phyloP scores from a whole-genome alignment of 1,139 yeast species.

The Pichia sp. region DNA sequence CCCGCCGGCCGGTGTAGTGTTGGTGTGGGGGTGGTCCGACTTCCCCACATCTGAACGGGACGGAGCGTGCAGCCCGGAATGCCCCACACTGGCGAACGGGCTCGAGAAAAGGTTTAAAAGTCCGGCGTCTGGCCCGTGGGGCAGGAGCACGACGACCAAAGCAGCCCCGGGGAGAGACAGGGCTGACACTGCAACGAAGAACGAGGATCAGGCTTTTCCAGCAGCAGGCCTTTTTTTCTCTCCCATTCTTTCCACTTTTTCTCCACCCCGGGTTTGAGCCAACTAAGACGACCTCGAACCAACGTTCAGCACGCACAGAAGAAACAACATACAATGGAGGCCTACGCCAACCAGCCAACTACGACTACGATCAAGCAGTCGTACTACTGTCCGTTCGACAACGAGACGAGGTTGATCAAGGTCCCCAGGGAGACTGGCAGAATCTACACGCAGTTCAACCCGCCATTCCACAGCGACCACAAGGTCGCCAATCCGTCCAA shows the following conservation, averaged over 20 bases:
- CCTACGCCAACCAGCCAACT: background rate
- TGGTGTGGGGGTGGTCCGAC: background rate
- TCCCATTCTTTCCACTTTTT: too few relatives aligned
- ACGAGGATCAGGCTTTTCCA: too few relatives aligned
- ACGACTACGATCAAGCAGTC: slow-evolving; percentile 3
- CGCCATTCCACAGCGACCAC: background rate
- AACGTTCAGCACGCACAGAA: background rate
- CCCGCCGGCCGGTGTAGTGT: background rate
- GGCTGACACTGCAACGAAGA: background rate
- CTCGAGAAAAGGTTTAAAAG: background rate
- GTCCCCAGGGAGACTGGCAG: slow-evolving; percentile 11
- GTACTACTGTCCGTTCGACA: slow-evolving; percentile 20
- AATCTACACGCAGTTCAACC: slow-evolving; percentile 1
- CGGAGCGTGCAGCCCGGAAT: background rate
- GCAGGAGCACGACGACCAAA: too few relatives aligned
- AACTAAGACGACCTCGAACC: too few relatives aligned
- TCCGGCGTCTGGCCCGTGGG: background rate
- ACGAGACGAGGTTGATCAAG: slow-evolving; percentile 15
- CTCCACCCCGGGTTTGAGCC: too few relatives aligned
- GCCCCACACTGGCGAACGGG: background rate
- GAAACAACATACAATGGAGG: background rate
- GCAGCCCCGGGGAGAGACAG: background rate
- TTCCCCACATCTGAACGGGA: background rate
- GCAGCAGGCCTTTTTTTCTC: too few relatives aligned
- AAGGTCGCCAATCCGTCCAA: slow-evolving; percentile 8